Conservation (phyloP, 352 stramenopile species). For the Phytophthora cactorum region DNA sequence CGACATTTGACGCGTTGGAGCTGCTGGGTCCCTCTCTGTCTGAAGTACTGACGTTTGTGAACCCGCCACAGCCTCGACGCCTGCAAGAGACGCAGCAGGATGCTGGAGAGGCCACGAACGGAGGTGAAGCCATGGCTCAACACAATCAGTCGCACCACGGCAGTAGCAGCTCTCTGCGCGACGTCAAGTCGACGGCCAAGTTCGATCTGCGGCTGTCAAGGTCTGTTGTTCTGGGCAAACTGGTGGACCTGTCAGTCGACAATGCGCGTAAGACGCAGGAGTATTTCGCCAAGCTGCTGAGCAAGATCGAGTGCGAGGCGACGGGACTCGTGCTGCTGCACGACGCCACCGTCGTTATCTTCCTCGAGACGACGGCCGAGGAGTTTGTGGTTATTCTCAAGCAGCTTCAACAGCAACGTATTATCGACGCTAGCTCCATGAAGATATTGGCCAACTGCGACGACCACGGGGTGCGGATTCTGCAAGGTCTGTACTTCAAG, state of each 20-base stretch:
- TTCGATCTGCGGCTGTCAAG: slow-evolving; percentile 57
- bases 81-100: slow-evolving; percentile 38
- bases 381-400: slow-evolving; percentile 57
- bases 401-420: slow-evolving; percentile 42
- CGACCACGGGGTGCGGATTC: slow-evolving; percentile 50
- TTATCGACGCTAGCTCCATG: slow-evolving; percentile 51
- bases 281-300: slow-evolving; percentile 64
- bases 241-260: slow-evolving; percentile 47
- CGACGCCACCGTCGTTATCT: slow-evolving; percentile 56
- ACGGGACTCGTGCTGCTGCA: slow-evolving; percentile 65
- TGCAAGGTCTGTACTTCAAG: slow-evolving; percentile 74
- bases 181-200: slow-evolving; percentile 24
- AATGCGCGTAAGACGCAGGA: slow-evolving; percentile 68
- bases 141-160: slow-evolving; percentile 14
- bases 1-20: slow-evolving; percentile 50
- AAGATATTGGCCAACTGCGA: slow-evolving; percentile 71
- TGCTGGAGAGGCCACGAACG: slow-evolving; percentile 32
- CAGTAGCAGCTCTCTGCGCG: slow-evolving; percentile 16
- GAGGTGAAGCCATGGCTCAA: slow-evolving; percentile 6
- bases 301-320: slow-evolving; percentile 60
- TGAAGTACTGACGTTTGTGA: slow-evolving; percentile 52
- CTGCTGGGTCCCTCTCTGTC: slow-evolving; percentile 57
- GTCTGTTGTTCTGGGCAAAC: slow-evolving; percentile 48
- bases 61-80: slow-evolving; percentile 40
- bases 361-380: slow-evolving; percentile 66